A percentile compares a stretch with the other conserved stretches of the same genome.
phyloP scores from a whole-genome alignment of 83 land plant genomes.

The Isoetes engelmannii region DNA sequence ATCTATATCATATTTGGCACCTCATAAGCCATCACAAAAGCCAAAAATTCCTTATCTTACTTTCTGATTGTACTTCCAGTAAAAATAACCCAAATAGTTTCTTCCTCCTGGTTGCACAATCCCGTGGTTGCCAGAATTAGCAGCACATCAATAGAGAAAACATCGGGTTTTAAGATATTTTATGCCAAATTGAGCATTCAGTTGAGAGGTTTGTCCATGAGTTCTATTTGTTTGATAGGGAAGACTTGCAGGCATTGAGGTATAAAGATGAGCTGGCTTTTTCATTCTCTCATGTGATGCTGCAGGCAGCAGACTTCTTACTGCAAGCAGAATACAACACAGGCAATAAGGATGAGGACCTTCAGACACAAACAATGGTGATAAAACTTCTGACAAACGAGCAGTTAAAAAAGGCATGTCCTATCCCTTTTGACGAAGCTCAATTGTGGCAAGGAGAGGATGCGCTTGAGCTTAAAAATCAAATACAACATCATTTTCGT shows the following conservation, averaged over 20 bases:
- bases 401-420: conserved; percentile 69
- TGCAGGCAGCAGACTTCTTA: conserved; percentile 67
- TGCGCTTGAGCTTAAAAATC: conserved; percentile 59
- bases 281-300: not conserved
- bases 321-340: conserved; percentile 90
- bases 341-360: conserved; percentile 66
- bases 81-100: not conserved
- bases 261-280: too few relatives aligned
- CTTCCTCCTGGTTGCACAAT: too few relatives aligned
- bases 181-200: too few relatives aligned
- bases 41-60: too few relatives aligned
- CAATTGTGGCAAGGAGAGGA: conserved; percentile 83
- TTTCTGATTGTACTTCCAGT: not conserved
- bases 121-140: too few relatives aligned
- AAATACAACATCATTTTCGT: conserved; percentile 74
- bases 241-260: too few relatives aligned
- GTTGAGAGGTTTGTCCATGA: too few relatives aligned
- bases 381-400: conserved; percentile 53
- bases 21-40: too few relatives aligned
- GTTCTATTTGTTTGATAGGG: too few relatives aligned
- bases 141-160: not conserved
- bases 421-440: conserved; percentile 91
- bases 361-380: conserved; percentile 52
- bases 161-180: not conserved
- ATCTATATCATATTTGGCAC: too few relatives aligned